Evolutionary conservation across 805 yeast genomes (phyloP), one percentile per base, ranked within the genome.

Genomic region (Candida xiaguanensis): DNA sequence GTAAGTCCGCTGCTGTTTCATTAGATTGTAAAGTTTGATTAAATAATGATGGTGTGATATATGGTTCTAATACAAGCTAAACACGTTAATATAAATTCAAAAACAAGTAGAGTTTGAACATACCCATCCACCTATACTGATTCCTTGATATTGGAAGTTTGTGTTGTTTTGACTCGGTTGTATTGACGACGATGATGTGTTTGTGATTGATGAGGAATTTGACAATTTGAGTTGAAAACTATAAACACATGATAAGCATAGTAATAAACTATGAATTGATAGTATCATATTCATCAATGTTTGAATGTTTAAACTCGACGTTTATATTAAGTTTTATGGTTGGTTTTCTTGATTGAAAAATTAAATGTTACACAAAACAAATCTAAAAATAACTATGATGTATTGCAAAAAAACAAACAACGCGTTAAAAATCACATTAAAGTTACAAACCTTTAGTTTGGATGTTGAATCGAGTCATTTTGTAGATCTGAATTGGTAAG

Each of bases 41-140:
- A 49, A 76, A 82, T 28, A 82, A 55, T 1, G 82, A 72, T 0
- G 89, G 88, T 0, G 82, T 80, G 43, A 82, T 81, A 46, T 73
- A 82, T 1, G 89, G 87, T 53, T 82, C 88, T 7, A 82, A 61
- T 0, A 82, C 77, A 18, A 80, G 61, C 88, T 28, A 28, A 8
- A 15, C 19, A 15, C 4, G 31, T 28, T 28, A 28, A 16, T 28
- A 28, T n/a, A 25, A 25, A 25, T 11, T 9, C 5, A 11, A 5
- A 87, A 81, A 25, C 14, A 25, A n/a, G 5, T 9, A 25, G 14
- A 5, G 19, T 15, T 11, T 14, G 7, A 6, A 28, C 31, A 28
- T 28, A 28, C 31, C 31, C 41, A 41, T 8, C 87, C 87, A 17
- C 88, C 89, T 11, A 82, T 31, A 23, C 50, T 39, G 3, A 55